Evolutionary conservation across 768 basidiomycete species (phyloP), one percentile per base, ranked within the genome.

Genomic region (Lactifluus subvellereus): DNA sequence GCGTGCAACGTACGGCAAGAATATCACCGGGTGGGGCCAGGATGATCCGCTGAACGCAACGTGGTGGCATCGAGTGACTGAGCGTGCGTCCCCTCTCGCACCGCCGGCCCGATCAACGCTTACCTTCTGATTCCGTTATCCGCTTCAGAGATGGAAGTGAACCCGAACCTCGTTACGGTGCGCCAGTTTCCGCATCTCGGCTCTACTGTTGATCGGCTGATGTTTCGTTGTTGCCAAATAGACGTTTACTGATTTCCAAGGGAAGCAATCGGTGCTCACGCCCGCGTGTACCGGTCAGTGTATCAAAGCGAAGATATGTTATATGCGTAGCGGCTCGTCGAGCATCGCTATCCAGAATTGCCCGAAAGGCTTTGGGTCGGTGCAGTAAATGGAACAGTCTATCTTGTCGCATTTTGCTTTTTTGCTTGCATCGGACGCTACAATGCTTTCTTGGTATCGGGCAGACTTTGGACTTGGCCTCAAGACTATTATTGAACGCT

Each of bases 31-130:
- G 38, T 91, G 89, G 89, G 76, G 78, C 32, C 71, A 74, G 3
- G 76, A 78, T 58, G 88, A 88, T 69, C 89, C 89, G 0, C 73
- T 91, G 65, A 91, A 91, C 64, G 87, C 87, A 7, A 90, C 89
- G 10, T 91, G 86, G 85, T 91, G 89, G 89, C 89, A 90, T 68
- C 80, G 73, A 51, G 86, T 91, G 47, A 90, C 89, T 10, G 87
- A 89, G 74, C 80, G 87, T 85, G 60, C 65, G 79, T 74, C 4
- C 14, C 2, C 54, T 20, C 38, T 62, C 32, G 14, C 9, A 40
- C 30, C 30, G 32, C 51, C 32, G 18, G 13, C 38, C 43, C 55
- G 3, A 55, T 54, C 33, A 42, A 4, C 40, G n/a, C 27, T 50
- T 18, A n/a, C 27, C 43, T 32, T n/a, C 55, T 60, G 35, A 65